Percentiles rank a stretch among this genome's conserved stretches.
Evolutionary conservation across 192 early-diverging fungal genomes (phyloP).

Genomic region (Coemansia sp.): DNA sequence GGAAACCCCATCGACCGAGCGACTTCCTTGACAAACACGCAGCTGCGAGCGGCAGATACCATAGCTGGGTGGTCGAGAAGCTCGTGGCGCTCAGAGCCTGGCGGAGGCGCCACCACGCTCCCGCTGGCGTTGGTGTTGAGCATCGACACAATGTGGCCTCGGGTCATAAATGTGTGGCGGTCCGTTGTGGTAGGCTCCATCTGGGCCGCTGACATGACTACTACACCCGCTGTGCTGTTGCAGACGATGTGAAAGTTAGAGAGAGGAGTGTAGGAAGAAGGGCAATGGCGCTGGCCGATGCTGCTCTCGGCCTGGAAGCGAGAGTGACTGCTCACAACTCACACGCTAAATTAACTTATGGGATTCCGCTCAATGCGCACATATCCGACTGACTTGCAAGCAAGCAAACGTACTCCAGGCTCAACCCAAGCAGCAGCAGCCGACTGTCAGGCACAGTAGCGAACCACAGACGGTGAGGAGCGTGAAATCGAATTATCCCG

Average conservation of each 20-base stretch:
- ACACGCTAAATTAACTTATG: background rate
- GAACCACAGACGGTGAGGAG: no score
- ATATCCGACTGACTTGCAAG: no score
- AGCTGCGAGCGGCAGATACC: slow-evolving; percentile 36
- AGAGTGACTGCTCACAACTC: background rate
- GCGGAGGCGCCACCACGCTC: background rate
- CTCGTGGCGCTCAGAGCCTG: slow-evolving; percentile 23
- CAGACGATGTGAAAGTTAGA: background rate
- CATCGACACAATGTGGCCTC: slow-evolving; percentile 28
- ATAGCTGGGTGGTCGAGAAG: slow-evolving; percentile 36
- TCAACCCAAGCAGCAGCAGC: background rate
- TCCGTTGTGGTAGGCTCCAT: slow-evolving; percentile 2
- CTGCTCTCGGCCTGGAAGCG: background rate
- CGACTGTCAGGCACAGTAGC: no score
- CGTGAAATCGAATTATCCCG: no score
- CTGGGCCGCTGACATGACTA: background rate
- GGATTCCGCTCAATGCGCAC: background rate
- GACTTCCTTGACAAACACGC: slow-evolving; percentile 46
- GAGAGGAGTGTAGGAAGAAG: background rate
- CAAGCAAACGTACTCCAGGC: no score
- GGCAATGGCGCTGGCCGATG: background rate
- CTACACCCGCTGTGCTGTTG: background rate
- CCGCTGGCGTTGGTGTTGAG: slow-evolving; percentile 19
- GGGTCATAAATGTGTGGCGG: slow-evolving; percentile 38
- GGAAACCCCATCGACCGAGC: slow-evolving; percentile 39